Conservation (phyloP, 1,139 yeast species). For the Yamadazyma friedrichii region DNA sequence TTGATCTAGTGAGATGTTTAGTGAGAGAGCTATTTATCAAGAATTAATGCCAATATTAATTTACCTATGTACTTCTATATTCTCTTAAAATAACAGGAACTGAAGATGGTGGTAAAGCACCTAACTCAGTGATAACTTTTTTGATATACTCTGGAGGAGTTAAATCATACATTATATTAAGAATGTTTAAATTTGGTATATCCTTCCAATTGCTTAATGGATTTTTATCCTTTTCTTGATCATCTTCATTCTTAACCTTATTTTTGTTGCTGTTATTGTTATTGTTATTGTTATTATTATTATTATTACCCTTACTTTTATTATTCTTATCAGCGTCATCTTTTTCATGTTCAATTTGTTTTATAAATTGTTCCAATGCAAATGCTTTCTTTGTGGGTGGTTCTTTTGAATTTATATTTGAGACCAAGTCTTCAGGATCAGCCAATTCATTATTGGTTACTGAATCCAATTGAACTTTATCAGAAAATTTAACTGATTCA, state of each 20-base stretch:
- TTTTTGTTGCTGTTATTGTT: constrained; percentile 20
- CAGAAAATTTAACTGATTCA: constrained; percentile 92
- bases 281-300: constrained; percentile 14
- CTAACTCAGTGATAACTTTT: constrained; percentile 93
- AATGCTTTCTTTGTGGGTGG: constrained; percentile 64
- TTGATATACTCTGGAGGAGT: constrained; percentile 94
- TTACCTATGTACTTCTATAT: constrained; percentile 56
- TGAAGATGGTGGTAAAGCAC: constrained; percentile 94
- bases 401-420: constrained; percentile 40
- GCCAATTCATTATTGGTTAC: constrained; percentile 93
- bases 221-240: constrained; percentile 16
- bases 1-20: not conserved
- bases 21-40: not conserved
- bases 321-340: constrained; percentile 7
- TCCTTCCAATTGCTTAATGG: constrained; percentile 67
- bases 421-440: constrained; percentile 72
- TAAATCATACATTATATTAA: constrained; percentile 87
- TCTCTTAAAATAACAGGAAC: constrained; percentile 96
- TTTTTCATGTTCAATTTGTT: constrained; percentile 32
- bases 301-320: constrained; percentile 7
- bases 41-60: not conserved
- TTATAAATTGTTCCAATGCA: constrained; percentile 65
- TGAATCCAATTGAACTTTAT: constrained; percentile 92
- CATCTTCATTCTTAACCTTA: constrained; percentile 17
- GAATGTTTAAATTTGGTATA: constrained; percentile 62